Evolutionary conservation across 495 filamentous ascomycete species (phyloP).

Genomic region (Geopyxis carbonaria): DNA sequence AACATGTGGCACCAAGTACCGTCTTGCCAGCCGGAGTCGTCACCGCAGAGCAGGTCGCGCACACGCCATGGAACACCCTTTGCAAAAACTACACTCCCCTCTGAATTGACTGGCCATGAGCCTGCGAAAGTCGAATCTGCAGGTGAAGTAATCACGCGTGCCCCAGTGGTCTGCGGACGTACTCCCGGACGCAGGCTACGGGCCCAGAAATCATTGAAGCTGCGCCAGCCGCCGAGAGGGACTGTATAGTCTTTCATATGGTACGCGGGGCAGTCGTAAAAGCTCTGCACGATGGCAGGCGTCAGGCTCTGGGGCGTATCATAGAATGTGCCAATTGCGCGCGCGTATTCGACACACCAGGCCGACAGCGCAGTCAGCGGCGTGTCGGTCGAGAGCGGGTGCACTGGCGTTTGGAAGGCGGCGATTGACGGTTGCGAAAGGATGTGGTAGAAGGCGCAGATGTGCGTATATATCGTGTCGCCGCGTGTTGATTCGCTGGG

Average conservation of each 20-base stretch:
- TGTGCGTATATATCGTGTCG: conserved; percentile 17
- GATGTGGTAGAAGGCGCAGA: conserved; percentile 26
- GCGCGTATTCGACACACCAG: conserved; percentile 26
- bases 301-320: conserved; percentile 21
- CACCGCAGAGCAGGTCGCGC: conserved; percentile 15
- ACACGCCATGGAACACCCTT: conserved; percentile 25
- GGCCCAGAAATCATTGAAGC: conserved; percentile 27
- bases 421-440: conserved; percentile 19
- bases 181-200: conserved; percentile 17
- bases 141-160: conserved; percentile 16
- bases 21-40: conserved; percentile 8
- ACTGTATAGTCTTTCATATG: conserved; percentile 13
- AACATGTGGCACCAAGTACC: conserved; percentile 25
- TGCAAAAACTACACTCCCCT: conserved; percentile 15
- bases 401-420: conserved; percentile 13
- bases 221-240: conserved; percentile 21
- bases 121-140: conserved; percentile 22
- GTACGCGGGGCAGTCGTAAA: conserved; percentile 17
- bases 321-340: conserved; percentile 23
- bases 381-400: conserved; percentile 10
- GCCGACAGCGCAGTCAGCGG: conserved; percentile 19
- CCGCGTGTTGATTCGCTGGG: conserved; percentile 20
- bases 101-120: conserved; percentile 8
- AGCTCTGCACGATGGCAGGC: conserved; percentile 16
- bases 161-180: conserved; percentile 12